Conservation (phyloP, 2,329 filamentous ascomycete species). For the Claviceps maximensis region DNA sequence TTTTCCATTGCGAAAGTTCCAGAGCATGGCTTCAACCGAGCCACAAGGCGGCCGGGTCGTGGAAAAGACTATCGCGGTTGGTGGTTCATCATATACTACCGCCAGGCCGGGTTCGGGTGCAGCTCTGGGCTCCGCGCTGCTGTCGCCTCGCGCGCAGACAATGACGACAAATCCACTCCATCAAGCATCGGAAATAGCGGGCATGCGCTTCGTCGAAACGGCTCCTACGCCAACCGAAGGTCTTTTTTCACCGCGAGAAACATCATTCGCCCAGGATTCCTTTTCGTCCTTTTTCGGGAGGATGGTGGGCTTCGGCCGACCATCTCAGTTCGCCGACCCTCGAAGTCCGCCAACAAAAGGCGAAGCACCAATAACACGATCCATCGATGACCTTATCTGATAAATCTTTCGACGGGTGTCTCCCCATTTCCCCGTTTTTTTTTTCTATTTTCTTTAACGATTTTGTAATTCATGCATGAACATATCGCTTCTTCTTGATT, state of each 20-base stretch:
- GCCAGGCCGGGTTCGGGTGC: slow-evolving; percentile 22
- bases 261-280: slow-evolving; percentile 40
- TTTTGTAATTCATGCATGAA: neutral
- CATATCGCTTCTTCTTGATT: neutral
- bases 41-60: slow-evolving; percentile 11
- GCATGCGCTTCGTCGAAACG: slow-evolving; percentile 39
- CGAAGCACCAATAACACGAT: slow-evolving; percentile 61
- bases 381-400: slow-evolving; percentile 66
- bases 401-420: slow-evolving; percentile 1
- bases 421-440: neutral
- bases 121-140: slow-evolving; percentile 44
- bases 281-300: slow-evolving; percentile 41
- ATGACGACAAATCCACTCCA: slow-evolving; percentile 59
- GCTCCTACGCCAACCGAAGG: slow-evolving; percentile 38
- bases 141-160: slow-evolving; percentile 59
- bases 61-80: slow-evolving; percentile 24
- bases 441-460: neutral
- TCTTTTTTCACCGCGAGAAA: slow-evolving; percentile 39
- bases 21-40: slow-evolving; percentile 1
- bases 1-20: slow-evolving; percentile 5
- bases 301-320: slow-evolving; percentile 31
- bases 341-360: slow-evolving; percentile 63
- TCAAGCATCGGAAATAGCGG: slow-evolving; percentile 27
- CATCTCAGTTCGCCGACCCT: slow-evolving; percentile 46
- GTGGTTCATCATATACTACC: slow-evolving; percentile 16